A percentile compares a stretch with the other conserved stretches of the same genome.
Evolutionary conservation across 2,329 filamentous ascomycete species (phyloP).

Genomic region (Colletotrichum lini): DNA sequence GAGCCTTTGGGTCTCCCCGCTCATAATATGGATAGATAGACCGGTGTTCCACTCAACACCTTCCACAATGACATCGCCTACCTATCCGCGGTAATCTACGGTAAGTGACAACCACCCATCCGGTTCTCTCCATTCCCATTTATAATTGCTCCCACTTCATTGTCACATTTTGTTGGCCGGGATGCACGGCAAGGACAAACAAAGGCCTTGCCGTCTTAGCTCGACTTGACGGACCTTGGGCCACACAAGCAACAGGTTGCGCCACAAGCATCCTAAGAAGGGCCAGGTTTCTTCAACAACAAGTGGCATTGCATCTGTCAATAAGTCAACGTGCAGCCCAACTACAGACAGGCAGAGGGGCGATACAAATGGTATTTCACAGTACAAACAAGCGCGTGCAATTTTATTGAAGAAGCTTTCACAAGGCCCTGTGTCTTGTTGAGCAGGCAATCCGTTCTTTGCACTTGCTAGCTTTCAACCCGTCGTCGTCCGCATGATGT

Average conservation of each 20-base stretch:
- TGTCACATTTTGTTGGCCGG: too few species aligned
- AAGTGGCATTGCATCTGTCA: not conserved
- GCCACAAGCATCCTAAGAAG: not conserved
- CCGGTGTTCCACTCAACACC: not conserved
- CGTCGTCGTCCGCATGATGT: conserved; percentile 14
- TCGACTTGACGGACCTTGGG: conserved; percentile 7
- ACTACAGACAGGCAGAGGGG: not conserved
- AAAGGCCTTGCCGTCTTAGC: not conserved
- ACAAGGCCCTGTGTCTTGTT: too few species aligned
- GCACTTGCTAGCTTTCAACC: not conserved
- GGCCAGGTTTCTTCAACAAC: not conserved
- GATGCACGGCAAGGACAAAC: not conserved
- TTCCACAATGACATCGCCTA: not conserved
- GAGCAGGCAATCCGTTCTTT: not conserved
- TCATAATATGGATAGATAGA: not conserved
- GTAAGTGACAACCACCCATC: not conserved
- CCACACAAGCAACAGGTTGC: not conserved
- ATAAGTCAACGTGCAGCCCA: not conserved
- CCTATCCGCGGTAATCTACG: too few species aligned
- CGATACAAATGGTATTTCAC: not conserved
- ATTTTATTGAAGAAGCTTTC: not conserved
- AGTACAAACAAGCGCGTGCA: too few species aligned
- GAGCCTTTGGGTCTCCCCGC: not conserved
- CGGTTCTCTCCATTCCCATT: conserved; percentile 1
- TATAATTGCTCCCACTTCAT: not conserved